Percentiles rank a stretch among this genome's conserved stretches.
phyloP scores from a whole-genome alignment of 345 rosid species.

The Eucalyptus melliodora region DNA sequence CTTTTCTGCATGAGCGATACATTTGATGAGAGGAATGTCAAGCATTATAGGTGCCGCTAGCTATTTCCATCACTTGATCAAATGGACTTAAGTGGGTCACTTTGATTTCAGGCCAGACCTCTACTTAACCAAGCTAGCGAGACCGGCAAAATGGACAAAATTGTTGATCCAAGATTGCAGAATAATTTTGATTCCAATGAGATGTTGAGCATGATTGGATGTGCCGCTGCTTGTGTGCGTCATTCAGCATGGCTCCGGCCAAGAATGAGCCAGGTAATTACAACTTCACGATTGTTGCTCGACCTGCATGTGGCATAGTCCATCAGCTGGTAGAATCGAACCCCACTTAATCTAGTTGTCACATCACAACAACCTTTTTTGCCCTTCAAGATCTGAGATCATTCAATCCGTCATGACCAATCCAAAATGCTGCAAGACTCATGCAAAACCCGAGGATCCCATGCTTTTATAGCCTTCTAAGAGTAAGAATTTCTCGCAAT shows the following conservation, averaged over 20 bases:
- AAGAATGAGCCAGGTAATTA: slow-evolving; percentile 64
- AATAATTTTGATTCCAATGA: slow-evolving; percentile 27
- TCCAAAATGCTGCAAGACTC: neutral
- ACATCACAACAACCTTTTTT: neutral
- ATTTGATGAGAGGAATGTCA: neutral
- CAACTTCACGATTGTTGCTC: neutral
- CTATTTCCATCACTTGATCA: neutral
- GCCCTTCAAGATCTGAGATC: neutral
- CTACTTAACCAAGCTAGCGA: slow-evolving; percentile 33
- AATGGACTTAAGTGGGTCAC: neutral
- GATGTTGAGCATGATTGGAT: slow-evolving; percentile 53
- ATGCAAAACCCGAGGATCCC: neutral
- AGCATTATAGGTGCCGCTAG: neutral
- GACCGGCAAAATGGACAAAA: slow-evolving; percentile 15
- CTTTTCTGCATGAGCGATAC: neutral
- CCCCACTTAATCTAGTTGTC: neutral
- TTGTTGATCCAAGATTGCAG: slow-evolving; percentile 45
- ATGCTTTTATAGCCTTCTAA: neutral
- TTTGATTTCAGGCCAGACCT: slow-evolving; percentile 46
- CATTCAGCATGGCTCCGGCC: slow-evolving; percentile 65
- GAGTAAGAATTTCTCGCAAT: neutral
- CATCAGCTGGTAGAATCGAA: neutral
- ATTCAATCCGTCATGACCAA: neutral
- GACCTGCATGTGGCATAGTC: neutral
- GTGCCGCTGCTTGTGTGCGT: slow-evolving; percentile 73